Evolutionary conservation across 306 rosid genomes (phyloP).

Genomic region (Vigna angularis): DNA sequence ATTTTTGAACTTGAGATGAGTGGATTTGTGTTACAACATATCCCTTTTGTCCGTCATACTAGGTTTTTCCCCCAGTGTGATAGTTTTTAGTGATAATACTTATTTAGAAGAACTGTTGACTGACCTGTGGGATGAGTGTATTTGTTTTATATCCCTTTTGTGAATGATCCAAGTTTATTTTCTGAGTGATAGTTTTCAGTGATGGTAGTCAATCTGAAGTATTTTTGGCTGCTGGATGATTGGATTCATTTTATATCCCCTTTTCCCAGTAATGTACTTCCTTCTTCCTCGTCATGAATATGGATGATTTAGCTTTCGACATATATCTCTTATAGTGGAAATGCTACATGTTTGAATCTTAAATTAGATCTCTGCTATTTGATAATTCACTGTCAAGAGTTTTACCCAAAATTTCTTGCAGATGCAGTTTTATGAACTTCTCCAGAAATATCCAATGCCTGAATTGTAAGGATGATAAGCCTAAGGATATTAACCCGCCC

Average conservation of each 20-base stretch:
- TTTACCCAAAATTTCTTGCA: conserved; percentile 45
- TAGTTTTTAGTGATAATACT: conserved; percentile 13
- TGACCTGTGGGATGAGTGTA: neutral
- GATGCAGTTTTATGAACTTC: conserved; percentile 89
- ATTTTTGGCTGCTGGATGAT: conserved; percentile 9
- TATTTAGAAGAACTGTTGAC: conserved; percentile 22
- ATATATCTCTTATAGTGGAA: conserved; percentile 2
- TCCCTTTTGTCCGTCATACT: conserved; percentile 4
- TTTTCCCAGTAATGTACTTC: neutral
- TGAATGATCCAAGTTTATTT: conserved; percentile 30
- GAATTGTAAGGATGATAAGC: conserved; percentile 68
- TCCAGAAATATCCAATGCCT: conserved; percentile 67
- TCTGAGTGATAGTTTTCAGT: neutral
- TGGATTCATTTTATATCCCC: conserved; percentile 21
- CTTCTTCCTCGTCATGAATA: conserved; percentile 29
- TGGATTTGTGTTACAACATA: conserved; percentile 12
- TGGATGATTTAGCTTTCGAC: conserved; percentile 27
- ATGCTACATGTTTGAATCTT: conserved; percentile 27
- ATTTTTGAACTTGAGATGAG: conserved; percentile 8
- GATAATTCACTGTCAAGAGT: conserved; percentile 29
- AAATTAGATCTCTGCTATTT: conserved; percentile 29
- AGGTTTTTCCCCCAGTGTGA: neutral
- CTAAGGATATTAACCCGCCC: conserved; percentile 47
- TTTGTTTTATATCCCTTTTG: conserved; percentile 15
- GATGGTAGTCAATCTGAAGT: conserved; percentile 5